Evolutionary conservation across 371 early-diverging fungal genomes (phyloP).

Genomic region (Mucor piriformis): DNA sequence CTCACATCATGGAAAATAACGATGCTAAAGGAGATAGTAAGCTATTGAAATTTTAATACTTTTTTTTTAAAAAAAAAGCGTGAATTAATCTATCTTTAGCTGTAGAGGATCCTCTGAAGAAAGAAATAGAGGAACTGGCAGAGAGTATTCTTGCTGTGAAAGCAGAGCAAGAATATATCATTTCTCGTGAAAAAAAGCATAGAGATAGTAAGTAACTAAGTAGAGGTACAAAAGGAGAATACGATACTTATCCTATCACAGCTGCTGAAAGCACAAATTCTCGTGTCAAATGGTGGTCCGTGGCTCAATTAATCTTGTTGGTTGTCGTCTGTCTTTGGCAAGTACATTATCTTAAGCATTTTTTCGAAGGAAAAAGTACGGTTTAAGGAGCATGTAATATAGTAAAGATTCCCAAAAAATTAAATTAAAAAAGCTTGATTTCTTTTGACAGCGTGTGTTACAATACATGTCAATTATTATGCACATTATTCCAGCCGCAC

Average conservation of each 20-base stretch:
- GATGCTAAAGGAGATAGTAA: conserved; percentile 30
- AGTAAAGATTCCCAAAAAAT: too few relatives aligned
- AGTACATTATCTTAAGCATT: conserved; percentile 72
- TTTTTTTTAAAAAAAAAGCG: background rate
- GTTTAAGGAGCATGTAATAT: too few relatives aligned
- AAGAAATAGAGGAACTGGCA: conserved; percentile 69
- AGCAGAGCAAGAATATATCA: conserved; percentile 78
- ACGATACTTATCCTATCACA: conserved; percentile 17
- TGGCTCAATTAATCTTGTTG: conserved; percentile 65
- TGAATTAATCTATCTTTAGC: background rate
- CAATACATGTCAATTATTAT: too few relatives aligned
- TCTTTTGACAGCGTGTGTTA: too few relatives aligned
- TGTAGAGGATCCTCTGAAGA: conserved; percentile 63
- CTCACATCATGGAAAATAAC: conserved; percentile 36
- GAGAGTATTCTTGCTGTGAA: conserved; percentile 66
- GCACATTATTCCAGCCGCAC: too few relatives aligned
- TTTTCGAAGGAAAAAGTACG: conserved; percentile 78
- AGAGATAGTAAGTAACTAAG: conserved; percentile 66
- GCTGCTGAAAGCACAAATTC: conserved; percentile 80
- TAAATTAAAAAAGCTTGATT: too few relatives aligned
- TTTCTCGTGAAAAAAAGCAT: conserved; percentile 70
- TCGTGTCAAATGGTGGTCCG: conserved; percentile 82
- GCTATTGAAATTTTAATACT: background rate
- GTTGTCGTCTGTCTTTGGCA: conserved; percentile 71
- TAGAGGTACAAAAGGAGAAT: background rate